These are phyloP conservation scores for Chenopodium album DNA, from an alignment of 148 eudicot genomes.

Conservation along the genomic window DNA sequence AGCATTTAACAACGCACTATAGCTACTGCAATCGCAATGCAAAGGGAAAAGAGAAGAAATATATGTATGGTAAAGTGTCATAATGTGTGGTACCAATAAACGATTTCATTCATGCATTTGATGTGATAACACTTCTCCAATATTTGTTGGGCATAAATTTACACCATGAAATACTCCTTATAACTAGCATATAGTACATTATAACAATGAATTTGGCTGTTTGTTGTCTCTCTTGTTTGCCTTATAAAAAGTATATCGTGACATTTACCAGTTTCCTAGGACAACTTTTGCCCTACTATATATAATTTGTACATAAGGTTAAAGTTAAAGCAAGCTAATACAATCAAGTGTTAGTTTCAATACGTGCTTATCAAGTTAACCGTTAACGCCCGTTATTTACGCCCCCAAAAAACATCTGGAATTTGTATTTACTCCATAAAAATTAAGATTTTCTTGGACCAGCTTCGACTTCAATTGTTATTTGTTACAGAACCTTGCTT, in stretches of 20 bases:
- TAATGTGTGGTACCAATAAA: slow-evolving; percentile 7
- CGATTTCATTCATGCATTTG: background rate
- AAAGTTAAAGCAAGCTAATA: background rate
- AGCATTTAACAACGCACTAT: background rate
- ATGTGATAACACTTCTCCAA: slow-evolving; percentile 10
- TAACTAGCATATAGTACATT: background rate
- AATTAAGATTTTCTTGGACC: background rate
- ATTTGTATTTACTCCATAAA: background rate
- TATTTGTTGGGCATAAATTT: background rate
- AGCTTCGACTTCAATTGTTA: background rate
- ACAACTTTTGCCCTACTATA: slow-evolving; percentile 1
- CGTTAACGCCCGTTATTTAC: too few relatives aligned
- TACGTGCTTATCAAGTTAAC: background rate
- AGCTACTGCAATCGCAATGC: background rate
- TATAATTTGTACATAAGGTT: background rate
- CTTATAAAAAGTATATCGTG: background rate
- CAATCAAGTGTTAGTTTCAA: background rate
- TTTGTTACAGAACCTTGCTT: background rate
- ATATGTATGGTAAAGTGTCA: background rate
- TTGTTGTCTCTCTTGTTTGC: background rate
- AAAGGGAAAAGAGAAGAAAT: background rate
- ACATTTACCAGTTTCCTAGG: background rate
- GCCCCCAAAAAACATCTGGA: background rate
- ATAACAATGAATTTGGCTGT: background rate
- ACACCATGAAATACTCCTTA: background rate